Base-by-base conservation (phyloP, 2,329 filamentous ascomycete genomes). In the Penicillium sp. region DNA sequence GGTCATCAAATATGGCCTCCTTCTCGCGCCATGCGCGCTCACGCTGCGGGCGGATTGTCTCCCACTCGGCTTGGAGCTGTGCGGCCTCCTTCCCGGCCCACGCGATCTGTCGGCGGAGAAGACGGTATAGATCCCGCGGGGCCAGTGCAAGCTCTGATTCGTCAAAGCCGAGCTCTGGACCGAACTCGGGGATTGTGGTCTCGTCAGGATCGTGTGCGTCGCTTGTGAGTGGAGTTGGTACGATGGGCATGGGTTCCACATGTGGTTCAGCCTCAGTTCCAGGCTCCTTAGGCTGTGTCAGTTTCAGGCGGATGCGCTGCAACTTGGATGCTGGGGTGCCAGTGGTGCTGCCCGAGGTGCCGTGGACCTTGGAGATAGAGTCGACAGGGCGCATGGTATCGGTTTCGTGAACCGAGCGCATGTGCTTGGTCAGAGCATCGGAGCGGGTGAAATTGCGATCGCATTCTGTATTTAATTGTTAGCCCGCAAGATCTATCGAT, bases 351-450 rank as follows among this genome's bases (percentile, higher is more conserved):
- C 62, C 58, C n/a, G 63, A 51, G n/a, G 66, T 61, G 11, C 65
- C 65, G 36, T 66, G 67, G n/a, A 65, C 64, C 27, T 74, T 74
- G 8, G 74, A 68, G 14, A 76, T 73, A 11, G 73, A 68, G 54
- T 79, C 81, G 13, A 78, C 79, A 4, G 90, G 89, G n/a, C 90
- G 86, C 19, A 96, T 81, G 14, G 91, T 89, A 76, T 99, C 94
- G 3, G 93, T 97, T 72, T 99, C 94, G 78, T 99, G 94, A 35
- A 99, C 92, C 14, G 94, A 97, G 64, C 94, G 89, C 91, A 97
- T 97, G 72, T 99, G 94, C 74, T 99, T 99, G 1, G 93, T 91
- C 0, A 99, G 81, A 11, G 94, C 94, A 67, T 99, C 94, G 23
- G 93, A 97, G 61, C 94, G 84, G 2, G 94, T 99, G 67, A 99